Evolutionary conservation across 192 early-diverging fungal genomes (phyloP).

Genomic region (Pilobolus umbonatus): DNA sequence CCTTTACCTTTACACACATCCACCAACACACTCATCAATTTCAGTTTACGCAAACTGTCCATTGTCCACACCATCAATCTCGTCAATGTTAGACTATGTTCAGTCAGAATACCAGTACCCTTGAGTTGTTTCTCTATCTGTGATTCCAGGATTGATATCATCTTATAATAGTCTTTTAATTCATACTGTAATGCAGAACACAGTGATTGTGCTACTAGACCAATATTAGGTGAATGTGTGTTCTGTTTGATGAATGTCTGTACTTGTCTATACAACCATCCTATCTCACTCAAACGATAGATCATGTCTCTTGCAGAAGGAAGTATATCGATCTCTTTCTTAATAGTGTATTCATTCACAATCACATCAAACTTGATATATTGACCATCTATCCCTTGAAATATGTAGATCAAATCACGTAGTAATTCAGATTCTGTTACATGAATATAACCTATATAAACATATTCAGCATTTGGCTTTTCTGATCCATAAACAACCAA

Average conservation of each 20-base stretch:
- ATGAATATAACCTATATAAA: constrained; percentile 19
- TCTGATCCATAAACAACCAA: background rate
- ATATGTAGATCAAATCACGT: constrained; percentile 84
- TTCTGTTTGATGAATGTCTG: constrained; percentile 48
- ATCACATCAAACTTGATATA: constrained; percentile 62
- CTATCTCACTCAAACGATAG: constrained; percentile 67
- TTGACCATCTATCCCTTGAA: constrained; percentile 92
- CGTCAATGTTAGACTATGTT: constrained; percentile 70
- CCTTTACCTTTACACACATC: constrained; percentile 52
- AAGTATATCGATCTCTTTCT: constrained; percentile 43
- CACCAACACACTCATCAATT: constrained; percentile 68
- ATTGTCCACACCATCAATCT: constrained; percentile 83
- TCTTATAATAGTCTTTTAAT: constrained; percentile 75
- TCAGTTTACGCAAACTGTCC: constrained; percentile 71
- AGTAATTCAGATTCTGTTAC: constrained; percentile 62
- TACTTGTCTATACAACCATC: constrained; percentile 69
- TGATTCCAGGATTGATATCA: constrained; percentile 82
- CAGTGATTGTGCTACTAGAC: constrained; percentile 66
- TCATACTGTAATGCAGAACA: constrained; percentile 76
- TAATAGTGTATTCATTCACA: constrained; percentile 48
- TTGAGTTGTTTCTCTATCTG: constrained; percentile 49
- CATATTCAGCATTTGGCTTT: constrained; percentile 2
- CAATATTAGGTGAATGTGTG: constrained; percentile 42
- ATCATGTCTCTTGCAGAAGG: constrained; percentile 64
- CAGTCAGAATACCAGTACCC: constrained; percentile 34